Percentiles rank a stretch among this genome's conserved stretches.
phyloP scores from a whole-genome alignment of 345 rosid genomes.

The thale cress (Arabidopsis thaliana) region DNA sequence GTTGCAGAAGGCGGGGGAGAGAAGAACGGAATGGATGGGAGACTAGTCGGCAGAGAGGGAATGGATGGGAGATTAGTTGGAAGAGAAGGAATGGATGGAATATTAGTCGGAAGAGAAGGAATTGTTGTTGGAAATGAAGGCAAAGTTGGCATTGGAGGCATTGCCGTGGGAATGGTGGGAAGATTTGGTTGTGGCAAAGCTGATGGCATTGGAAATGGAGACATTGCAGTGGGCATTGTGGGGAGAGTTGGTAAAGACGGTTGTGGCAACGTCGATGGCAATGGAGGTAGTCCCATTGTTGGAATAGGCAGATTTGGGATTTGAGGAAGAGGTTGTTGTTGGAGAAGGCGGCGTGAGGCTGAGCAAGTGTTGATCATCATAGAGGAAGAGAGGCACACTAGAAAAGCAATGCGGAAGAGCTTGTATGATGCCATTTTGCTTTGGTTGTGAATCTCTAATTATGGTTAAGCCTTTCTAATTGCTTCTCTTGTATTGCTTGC shows the following conservation, averaged over 20 bases:
- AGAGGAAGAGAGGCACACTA: constrained; percentile 32
- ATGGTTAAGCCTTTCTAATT: constrained; percentile 10
- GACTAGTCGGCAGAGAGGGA: constrained; percentile 18
- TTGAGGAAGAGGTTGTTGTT: constrained; percentile 42
- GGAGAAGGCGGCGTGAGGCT: constrained; percentile 42
- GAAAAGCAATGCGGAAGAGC: constrained; percentile 33
- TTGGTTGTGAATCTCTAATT: constrained; percentile 9
- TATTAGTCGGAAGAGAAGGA: constrained; percentile 29
- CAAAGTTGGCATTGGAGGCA: constrained; percentile 22
- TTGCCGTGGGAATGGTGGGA: constrained; percentile 14
- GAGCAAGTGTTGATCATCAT: constrained; percentile 28
- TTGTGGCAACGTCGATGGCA: constrained; percentile 34
- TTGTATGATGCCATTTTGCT: constrained; percentile 37
- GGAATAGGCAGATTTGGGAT: constrained; percentile 38
- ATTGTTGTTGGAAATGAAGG: constrained; percentile 15
- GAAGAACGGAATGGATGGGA: constrained; percentile 31
- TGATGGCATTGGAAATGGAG: constrained; percentile 29
- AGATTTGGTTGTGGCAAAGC: constrained; percentile 18
- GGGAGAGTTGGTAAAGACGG: constrained; percentile 22
- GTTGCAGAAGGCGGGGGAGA: constrained; percentile 31
- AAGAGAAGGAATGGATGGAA: constrained; percentile 29
- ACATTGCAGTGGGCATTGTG: neutral
- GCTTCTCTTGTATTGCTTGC: constrained; percentile 14
- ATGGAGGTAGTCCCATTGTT: constrained; percentile 36
- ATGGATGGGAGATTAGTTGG: constrained; percentile 17